Base-by-base conservation (phyloP, 2,329 filamentous ascomycete species). In the Dothideomycetes sp. region DNA sequence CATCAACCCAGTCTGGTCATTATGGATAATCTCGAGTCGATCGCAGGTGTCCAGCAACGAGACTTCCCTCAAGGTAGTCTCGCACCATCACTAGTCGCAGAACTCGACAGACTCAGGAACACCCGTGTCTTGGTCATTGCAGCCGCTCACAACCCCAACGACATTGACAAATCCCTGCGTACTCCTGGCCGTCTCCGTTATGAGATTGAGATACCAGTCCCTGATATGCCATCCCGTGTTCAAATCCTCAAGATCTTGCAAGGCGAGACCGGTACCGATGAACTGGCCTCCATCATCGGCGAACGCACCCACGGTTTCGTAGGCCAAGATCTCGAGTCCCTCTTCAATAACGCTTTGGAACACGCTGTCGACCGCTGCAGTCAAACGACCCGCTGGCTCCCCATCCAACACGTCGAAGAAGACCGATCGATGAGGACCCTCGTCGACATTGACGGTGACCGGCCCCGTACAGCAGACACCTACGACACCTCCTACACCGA, bases 261-360 rank as follows among this genome's bases (percentile, higher is more conserved):
- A 64, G 11, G 64, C 57, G 19, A 64, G 75, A 32, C 64, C 57
- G n/a, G 69, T 65, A 7, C 64, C 65, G 7, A 67, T 61, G 40
- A 47, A 28, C 64, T 77, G 8, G 62, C 86, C 13, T 63, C 70
- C 4, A 64, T 70, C 13, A 64, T 94, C 30, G 81, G 81, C 29
- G 75, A 83, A 46, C 76, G 78, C 42, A 93, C 88, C 0, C 87
- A 95, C 54, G 89, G 88, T 4, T 95, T 85, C 59, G 93, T 85
- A 22, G 82, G 83, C 4, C 73, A 74, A 1, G 88, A 95, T 57
- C 67, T 95, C 1, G 65, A 68, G n/a, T 73, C 71, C 11, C 67
- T 95, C 0, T 67, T 82, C 33, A 62, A 71, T 33, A 60, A 69
- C 31, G 73, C 78, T 59, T 65, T 53, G 52, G 64, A 62, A 23